phyloP scores from a whole-genome alignment of 2,329 filamentous ascomycete genomes.

The Colletotrichum tamarilloi region DNA sequence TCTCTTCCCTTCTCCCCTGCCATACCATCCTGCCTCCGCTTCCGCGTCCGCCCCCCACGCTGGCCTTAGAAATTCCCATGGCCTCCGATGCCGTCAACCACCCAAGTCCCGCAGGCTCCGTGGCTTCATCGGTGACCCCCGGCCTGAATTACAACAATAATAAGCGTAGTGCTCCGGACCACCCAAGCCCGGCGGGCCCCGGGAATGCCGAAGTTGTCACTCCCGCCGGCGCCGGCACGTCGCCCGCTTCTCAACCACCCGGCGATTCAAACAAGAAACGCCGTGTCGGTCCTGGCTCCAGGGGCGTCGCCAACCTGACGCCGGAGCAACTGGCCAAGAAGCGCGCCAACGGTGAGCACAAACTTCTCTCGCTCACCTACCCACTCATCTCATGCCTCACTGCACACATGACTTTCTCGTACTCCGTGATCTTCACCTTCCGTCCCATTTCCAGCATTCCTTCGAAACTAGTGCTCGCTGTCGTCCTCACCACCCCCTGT shows the following conservation, averaged over 20 bases:
- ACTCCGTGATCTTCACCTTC: background rate
- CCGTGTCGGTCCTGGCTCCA: slow-evolving; percentile 55
- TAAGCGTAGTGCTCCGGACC: slow-evolving; percentile 30
- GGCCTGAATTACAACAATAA: slow-evolving; percentile 11
- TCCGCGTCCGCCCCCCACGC: background rate
- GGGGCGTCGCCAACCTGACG: slow-evolving; percentile 72
- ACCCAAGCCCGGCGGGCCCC: slow-evolving; percentile 24
- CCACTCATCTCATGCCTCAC: background rate
- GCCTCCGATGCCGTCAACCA: slow-evolving; percentile 34
- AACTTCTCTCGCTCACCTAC: background rate
- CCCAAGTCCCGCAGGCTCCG: slow-evolving; percentile 35
- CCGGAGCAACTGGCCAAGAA: slow-evolving; percentile 80
- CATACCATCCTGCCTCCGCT: background rate
- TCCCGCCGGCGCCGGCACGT: slow-evolving; percentile 6
- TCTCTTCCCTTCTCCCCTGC: background rate
- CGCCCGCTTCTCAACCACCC: slow-evolving; percentile 21
- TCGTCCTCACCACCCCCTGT: background rate
- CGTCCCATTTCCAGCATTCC: background rate
- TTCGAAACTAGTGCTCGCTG: background rate
- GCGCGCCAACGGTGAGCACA: slow-evolving; percentile 64
- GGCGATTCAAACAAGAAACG: slow-evolving; percentile 54
- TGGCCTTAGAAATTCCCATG: slow-evolving; percentile 15
- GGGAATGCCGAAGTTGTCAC: slow-evolving; percentile 19
- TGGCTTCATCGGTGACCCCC: slow-evolving; percentile 30
- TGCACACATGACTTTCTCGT: slow-evolving; percentile 47